These are phyloP conservation scores for Penicillium sp. DNA, from an alignment of 2,329 filamentous ascomycete genomes.

Conservation along the genomic window DNA sequence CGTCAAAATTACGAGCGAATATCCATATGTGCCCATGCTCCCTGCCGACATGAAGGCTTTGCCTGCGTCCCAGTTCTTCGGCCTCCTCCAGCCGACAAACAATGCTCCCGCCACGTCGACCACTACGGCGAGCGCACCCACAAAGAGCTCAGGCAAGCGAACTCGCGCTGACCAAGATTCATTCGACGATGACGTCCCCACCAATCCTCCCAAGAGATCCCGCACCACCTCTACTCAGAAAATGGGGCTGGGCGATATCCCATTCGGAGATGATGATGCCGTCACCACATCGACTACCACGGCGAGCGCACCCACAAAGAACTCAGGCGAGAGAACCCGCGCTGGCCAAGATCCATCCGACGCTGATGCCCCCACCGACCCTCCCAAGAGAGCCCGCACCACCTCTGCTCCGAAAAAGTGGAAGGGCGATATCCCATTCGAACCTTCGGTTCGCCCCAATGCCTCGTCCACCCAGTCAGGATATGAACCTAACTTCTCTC, in stretches of 20 bases:
- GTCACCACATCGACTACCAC: too few species aligned
- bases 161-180: conserved; percentile 13
- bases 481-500: too few species aligned
- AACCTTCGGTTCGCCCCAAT: not conserved
- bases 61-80: conserved; percentile 26
- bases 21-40: conserved; percentile 69
- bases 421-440: not conserved
- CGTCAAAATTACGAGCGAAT: conserved; percentile 60
- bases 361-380: not conserved
- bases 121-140: not conserved
- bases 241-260: not conserved
- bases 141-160: conserved; percentile 5
- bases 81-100: conserved; percentile 5
- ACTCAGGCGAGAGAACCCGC: too few species aligned
- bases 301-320: too few species aligned
- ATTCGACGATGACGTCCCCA: not conserved
- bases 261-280: not conserved
- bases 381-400: too few species aligned
- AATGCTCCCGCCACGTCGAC: not conserved
- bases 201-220: not conserved
- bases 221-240: conserved; percentile 4
- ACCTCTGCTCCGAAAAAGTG: too few species aligned
- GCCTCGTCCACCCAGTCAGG: not conserved
- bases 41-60: conserved; percentile 39
- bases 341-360: not conserved